Base-by-base conservation (phyloP, 176 grass and related monocot genomes). In the Carex littledalei region DNA sequence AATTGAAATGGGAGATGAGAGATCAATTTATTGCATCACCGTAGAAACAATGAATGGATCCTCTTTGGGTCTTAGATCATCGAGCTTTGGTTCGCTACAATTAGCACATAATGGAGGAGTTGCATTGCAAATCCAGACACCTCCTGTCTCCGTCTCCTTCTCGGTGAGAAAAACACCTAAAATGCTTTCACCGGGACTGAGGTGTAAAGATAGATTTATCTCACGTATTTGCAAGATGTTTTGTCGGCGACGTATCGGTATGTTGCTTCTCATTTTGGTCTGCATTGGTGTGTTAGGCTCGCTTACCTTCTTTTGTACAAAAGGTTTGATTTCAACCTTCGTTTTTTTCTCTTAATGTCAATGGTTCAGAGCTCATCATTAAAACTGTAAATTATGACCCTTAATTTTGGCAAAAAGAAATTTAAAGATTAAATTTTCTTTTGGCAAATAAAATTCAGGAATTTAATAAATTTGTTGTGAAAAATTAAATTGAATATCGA, bases 11-110 rank as follows among this genome's bases (percentile, higher is more conserved):
- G 84, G 88, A 67, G 88, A 89, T 89, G 88, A 89, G 84, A 73
- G 78, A 53, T 50, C 66, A 3, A 50, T 62, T 47, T 45, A 67
- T 63, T 64, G 63, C 26, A 37, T 62, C 22, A 78, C 50, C 54
- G 63, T 39, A 86, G 80, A 85, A 82, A 87, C 80, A 75, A 90
- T 90, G 88, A 90, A 81, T 87, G 88, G 80, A 57, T 85, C 78
- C 79, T 81, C 60, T 45, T 1, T 63, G 58, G 79, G 55, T 77
- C 68, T 85, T 34, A 71, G 84, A 85, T 85, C 84, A 15, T 85
- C 84, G 53, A 85, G 84, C 52, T 77, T 77, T 24, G 84, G 84
- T 60, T 85, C 84, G 5, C n/a, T 85, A 62, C 84, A 85, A 77
- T 12, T 75, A 21, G 52, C 11, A 1, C 84, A 65, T 11, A 75